phyloP scores from a whole-genome alignment of 2,329 filamentous ascomycete species.

The Aspergillus proliferans region DNA sequence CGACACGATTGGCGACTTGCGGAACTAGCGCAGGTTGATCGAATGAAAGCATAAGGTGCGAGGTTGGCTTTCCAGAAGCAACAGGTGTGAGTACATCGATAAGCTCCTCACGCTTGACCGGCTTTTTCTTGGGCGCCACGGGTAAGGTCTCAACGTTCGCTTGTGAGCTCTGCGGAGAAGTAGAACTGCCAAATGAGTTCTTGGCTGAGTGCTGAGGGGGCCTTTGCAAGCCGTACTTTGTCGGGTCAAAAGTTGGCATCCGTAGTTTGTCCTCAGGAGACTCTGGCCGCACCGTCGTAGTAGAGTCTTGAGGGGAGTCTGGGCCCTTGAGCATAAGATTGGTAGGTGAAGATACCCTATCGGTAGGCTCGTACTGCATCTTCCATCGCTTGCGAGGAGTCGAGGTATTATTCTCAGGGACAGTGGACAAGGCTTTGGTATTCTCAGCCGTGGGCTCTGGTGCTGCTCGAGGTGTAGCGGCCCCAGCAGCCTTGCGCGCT shows the following conservation, averaged over 20 bases:
- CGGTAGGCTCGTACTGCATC: slow-evolving; percentile 11
- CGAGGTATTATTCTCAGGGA: slow-evolving; percentile 3
- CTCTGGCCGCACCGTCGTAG: neutral
- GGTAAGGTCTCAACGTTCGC: neutral
- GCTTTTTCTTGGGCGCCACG: neutral
- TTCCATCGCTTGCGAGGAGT: slow-evolving; percentile 13
- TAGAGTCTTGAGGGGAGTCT: slow-evolving; percentile 2
- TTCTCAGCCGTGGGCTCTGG: neutral
- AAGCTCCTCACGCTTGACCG: slow-evolving; percentile 4
- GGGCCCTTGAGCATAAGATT: neutral
- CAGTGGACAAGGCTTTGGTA: neutral
- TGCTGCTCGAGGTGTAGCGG: neutral
- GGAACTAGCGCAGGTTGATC: slow-evolving; percentile 17
- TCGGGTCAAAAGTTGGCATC: slow-evolving; percentile 11
- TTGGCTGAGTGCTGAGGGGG: neutral
- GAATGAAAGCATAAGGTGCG: slow-evolving; percentile 6
- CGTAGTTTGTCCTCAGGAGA: slow-evolving; percentile 2
- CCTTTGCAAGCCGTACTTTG: slow-evolving; percentile 12
- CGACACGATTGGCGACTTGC: neutral
- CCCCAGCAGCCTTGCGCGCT: slow-evolving; percentile 6
- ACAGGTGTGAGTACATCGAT: slow-evolving; percentile 9
- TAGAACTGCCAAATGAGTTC: neutral
- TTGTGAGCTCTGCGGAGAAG: neutral
- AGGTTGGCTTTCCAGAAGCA: neutral
- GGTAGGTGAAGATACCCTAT: neutral